phyloP scores from a whole-genome alignment of 1,284 basidiomycete genomes.

The Lignosus rhinocerotis region DNA sequence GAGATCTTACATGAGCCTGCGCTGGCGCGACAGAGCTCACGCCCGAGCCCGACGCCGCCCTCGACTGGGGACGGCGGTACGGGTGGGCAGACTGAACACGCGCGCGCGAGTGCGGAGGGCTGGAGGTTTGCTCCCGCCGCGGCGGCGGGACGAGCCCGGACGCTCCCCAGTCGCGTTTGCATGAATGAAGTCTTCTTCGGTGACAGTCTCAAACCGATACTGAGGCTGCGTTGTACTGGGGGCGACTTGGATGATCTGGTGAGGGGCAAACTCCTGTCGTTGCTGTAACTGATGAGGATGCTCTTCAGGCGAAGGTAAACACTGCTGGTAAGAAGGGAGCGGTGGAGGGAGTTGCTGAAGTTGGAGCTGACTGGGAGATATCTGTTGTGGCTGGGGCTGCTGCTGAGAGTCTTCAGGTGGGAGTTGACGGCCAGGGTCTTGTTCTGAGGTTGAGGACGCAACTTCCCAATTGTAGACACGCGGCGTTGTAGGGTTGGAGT shows the following conservation, averaged over 20 bases:
- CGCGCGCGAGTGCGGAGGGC: slow-evolving; percentile 25
- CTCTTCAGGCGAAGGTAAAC: slow-evolving; percentile 9
- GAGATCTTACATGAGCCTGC: slow-evolving; percentile 24
- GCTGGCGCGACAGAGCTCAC: slow-evolving; percentile 4
- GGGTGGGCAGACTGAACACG: slow-evolving; percentile 28
- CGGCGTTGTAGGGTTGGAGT: slow-evolving; percentile 26
- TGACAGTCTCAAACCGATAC: slow-evolving; percentile 34
- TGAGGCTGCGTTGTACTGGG: slow-evolving; percentile 18
- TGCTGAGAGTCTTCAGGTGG: slow-evolving; percentile 16
- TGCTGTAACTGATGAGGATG: slow-evolving; percentile 17
- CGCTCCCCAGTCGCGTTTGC: slow-evolving; percentile 17
- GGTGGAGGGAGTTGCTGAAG: slow-evolving; percentile 7
- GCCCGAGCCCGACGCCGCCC: slow-evolving; percentile 21
- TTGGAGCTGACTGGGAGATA: slow-evolving; percentile 7
- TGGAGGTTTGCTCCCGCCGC: slow-evolving; percentile 25
- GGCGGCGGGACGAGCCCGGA: slow-evolving; percentile 14
- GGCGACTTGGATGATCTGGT: slow-evolving; percentile 26
- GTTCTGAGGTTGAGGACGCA: slow-evolving; percentile 18
- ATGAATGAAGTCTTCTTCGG: slow-evolving; percentile 29
- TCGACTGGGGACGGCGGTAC: slow-evolving; percentile 30
- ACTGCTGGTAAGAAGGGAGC: slow-evolving; percentile 6
- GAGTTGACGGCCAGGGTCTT: slow-evolving; percentile 21
- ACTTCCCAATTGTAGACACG: slow-evolving; percentile 28
- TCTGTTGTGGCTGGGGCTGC: slow-evolving; percentile 15
- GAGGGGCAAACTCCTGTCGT: slow-evolving; percentile 16